Evolutionary conservation across 306 rosid species (phyloP).

Genomic region (Carpinus fangiana): DNA sequence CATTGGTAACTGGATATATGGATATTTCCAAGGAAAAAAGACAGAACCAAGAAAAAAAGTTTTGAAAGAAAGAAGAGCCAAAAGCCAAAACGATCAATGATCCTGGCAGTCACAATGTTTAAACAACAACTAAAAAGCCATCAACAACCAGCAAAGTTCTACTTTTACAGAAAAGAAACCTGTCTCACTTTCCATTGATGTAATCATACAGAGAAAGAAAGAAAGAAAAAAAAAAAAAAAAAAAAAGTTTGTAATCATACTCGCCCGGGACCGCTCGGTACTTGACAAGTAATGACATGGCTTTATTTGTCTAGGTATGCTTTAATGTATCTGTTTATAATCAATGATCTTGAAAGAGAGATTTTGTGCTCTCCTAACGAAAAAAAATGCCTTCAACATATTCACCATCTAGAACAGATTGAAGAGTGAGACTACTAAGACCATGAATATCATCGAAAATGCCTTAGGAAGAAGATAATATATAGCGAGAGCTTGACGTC

Average conservation of each 20-base stretch:
- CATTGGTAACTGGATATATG: background rate
- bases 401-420: background rate
- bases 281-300: no score
- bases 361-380: background rate
- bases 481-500: background rate
- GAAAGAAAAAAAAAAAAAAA: background rate
- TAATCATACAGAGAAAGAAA: background rate
- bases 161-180: no score
- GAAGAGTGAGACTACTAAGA: background rate
- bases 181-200: background rate
- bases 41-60: constrained; percentile 23
- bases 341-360: no score
- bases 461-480: background rate
- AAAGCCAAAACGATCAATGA: background rate
- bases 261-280: no score
- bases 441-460: background rate
- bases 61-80: constrained; percentile 1
- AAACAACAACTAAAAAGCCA: background rate
- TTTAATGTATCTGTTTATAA: no score
- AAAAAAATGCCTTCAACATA: background rate
- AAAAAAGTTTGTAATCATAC: no score
- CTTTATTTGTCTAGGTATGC: no score
- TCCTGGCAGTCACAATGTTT: background rate
- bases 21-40: constrained; percentile 13
- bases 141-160: background rate